Percentiles rank a stretch among this genome's conserved stretches.
Evolutionary conservation across 805 yeast species (phyloP).

Genomic region (Metschnikowia koreensis): DNA sequence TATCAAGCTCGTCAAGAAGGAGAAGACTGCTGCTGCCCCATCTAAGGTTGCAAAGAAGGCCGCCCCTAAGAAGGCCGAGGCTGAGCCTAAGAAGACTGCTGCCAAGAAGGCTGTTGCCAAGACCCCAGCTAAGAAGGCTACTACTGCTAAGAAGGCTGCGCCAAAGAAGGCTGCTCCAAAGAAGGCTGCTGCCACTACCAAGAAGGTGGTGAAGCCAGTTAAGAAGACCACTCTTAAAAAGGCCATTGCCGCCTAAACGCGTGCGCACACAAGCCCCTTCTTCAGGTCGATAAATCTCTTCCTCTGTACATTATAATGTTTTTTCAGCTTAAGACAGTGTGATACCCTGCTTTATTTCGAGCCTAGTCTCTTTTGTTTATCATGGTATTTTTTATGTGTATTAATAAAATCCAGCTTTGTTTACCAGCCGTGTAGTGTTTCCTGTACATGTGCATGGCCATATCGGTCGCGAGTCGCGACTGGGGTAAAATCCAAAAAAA

Average conservation of each 20-base stretch:
- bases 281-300: conserved; percentile 3
- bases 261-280: background rate
- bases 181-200: conserved; percentile 1
- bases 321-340: conserved; percentile 6
- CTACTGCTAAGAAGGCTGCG: conserved; percentile 5
- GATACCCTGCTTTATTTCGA: conserved; percentile 4
- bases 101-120: conserved; percentile 4
- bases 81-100: conserved; percentile 7
- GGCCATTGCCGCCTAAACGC: conserved; percentile 10
- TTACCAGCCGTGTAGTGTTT: conserved; percentile 1
- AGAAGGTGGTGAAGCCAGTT: conserved; percentile 10
- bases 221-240: conserved; percentile 11
- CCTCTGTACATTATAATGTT: conserved; percentile 16
- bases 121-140: conserved; percentile 7
- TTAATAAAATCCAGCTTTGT: conserved; percentile 9
- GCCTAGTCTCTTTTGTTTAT: conserved; percentile 1
- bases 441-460: conserved; percentile 4
- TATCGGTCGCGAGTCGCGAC: background rate
- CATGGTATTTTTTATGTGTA: conserved; percentile 8
- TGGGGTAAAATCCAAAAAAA: too few relatives aligned
- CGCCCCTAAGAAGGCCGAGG: conserved; percentile 8
- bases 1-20: conserved; percentile 59
- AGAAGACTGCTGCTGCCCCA: conserved; percentile 10
- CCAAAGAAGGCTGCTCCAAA: conserved; percentile 8
- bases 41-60: conserved; percentile 9